Conservation (phyloP, 129 eudicot species). For the Sambucus nigra region DNA sequence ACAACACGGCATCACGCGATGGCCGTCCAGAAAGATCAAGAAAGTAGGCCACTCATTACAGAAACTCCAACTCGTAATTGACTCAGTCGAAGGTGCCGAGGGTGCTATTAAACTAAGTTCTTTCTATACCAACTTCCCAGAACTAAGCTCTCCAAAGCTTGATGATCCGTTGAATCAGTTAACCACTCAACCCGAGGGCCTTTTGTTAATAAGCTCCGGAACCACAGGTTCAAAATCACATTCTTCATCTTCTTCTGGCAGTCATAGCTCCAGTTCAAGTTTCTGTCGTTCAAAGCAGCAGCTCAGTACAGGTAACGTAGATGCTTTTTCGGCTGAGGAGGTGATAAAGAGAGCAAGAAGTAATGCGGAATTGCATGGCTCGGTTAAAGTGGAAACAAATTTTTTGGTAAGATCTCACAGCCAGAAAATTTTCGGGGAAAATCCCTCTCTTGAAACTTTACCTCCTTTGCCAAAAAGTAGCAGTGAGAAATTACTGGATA, state of each 20-base stretch:
- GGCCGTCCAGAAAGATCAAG: conserved; percentile 71
- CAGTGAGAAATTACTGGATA: conserved; percentile 12
- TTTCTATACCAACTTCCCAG: conserved; percentile 50
- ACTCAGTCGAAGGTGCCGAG: conserved; percentile 58
- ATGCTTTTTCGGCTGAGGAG: conserved; percentile 10
- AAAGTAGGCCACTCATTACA: conserved; percentile 59
- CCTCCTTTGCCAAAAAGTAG: conserved; percentile 16
- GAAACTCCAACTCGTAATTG: conserved; percentile 60
- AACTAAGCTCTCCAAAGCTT: conserved; percentile 26
- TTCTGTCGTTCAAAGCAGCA: conserved; percentile 18
- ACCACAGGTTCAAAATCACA: conserved; percentile 21
- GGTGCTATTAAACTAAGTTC: conserved; percentile 54
- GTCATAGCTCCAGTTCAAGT: conserved; percentile 39
- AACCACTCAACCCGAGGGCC: conserved; percentile 13
- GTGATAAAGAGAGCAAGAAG: conserved; percentile 23
- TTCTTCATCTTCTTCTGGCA: conserved; percentile 44
- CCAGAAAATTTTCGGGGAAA: conserved; percentile 13
- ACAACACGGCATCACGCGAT: conserved; percentile 58
- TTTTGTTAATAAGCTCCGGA: conserved; percentile 14
- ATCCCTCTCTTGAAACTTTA: conserved; percentile 14
- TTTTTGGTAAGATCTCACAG: conserved; percentile 21
- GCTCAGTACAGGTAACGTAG: not conserved
- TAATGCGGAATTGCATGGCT: conserved; percentile 16
- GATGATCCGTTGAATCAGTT: conserved; percentile 10
- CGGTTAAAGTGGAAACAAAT: conserved; percentile 21